Evolutionary conservation across 2,329 filamentous ascomycete genomes (phyloP), one percentile per base, ranked within the genome.

Genomic region (Metarhizium robertsii): DNA sequence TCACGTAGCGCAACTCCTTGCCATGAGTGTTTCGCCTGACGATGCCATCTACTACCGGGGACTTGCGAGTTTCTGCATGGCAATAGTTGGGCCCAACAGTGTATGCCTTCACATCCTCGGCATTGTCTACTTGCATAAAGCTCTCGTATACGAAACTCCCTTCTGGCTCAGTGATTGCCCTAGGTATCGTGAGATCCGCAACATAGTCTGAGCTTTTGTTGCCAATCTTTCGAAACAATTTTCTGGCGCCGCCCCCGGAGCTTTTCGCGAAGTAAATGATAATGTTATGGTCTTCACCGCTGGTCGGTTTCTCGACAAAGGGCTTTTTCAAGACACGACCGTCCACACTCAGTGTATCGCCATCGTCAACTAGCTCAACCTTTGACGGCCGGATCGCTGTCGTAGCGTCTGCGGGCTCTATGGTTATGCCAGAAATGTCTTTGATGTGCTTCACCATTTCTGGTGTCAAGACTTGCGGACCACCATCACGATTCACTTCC

Each of bases 131-230:
- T 61, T 90, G 85, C 75, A 99, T 86, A 64, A 99, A 99, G 69
- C 95, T 91, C 70, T 99, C 94, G 70, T 97, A 99, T 59, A 99
- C 84, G 75, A 92, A 99, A 69, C 92, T 97, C 65, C 87, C 84
- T 20, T 79, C 79, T 0, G 84, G 82, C 62, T 97, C 90, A 1
- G 87, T 87, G 58, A 97, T 87, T 53, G 86, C 90, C 42, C 92
- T 79, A 11, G 94, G 94, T 18, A 88, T 73, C 16, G 75, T 82
- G 57, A 99, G 79, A 11, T 85, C 85, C 16, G 87, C 81, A 57
- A 96, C 87, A 65, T 87, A 95, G 69, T 99, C 95, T 1, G 92
- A 97, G 70, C 92, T 97, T 74, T 99, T 99, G 78, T 99, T 99
- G 65, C 95, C 95, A 64, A 99, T 89, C 71, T 99, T 99, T 56